phyloP scores from a whole-genome alignment of 1,284 basidiomycete genomes.

The Pascua sp. region DNA sequence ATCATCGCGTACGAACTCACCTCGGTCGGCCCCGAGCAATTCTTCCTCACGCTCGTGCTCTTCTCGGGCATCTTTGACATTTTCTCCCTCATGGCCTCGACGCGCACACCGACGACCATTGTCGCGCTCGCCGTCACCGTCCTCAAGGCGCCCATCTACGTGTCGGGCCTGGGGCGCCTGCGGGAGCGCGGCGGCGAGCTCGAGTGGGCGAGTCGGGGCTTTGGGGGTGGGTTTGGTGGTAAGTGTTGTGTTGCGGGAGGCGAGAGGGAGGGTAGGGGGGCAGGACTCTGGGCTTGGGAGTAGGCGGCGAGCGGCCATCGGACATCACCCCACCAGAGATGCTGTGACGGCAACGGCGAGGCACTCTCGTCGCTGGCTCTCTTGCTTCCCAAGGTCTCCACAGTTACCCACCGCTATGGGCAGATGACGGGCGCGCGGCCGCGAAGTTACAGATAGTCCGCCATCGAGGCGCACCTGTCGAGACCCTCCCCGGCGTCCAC shows the following conservation, averaged over 20 bases:
- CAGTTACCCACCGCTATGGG: no score
- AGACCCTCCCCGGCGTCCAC: no score
- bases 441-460: no score
- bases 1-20: constrained; percentile 35
- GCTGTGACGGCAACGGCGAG: no score
- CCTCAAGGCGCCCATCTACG: constrained; percentile 37
- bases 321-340: no score
- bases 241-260: not conserved
- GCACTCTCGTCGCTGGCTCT: no score
- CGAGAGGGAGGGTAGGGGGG: constrained; percentile 3
- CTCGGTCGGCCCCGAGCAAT: constrained; percentile 26
- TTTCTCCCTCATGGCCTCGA: constrained; percentile 18
- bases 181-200: constrained; percentile 39
- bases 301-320: no score
- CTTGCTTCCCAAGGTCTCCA: no score
- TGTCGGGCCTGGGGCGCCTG: constrained; percentile 26
- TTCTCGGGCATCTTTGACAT: constrained; percentile 36
- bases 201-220: constrained; percentile 6
- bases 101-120: not conserved
- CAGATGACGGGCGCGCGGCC: no score
- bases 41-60: constrained; percentile 34
- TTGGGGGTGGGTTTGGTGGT: constrained; percentile 5
- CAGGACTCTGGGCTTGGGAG: no score
- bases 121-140: constrained; percentile 8
- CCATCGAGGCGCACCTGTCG: no score